A percentile compares a stretch with the other conserved stretches of the same genome.
These are phyloP conservation scores for Leccinum olivaceopallidum DNA, from an alignment of 768 basidiomycete genomes.

Conservation along the genomic window DNA sequence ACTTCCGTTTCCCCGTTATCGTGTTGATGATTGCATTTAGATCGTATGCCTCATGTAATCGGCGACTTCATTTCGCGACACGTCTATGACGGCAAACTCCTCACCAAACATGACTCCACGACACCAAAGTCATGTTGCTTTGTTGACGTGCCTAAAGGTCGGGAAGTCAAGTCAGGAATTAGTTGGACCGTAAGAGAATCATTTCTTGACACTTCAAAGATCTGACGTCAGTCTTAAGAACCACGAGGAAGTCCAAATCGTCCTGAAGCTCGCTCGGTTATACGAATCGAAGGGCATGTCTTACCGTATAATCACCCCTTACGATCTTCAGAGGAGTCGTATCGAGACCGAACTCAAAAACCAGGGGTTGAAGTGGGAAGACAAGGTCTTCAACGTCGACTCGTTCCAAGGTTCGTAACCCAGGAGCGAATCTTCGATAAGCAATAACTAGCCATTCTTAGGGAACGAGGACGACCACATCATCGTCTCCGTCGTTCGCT, in stretches of 20 bases:
- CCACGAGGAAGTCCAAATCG: conserved; percentile 47
- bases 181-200: conserved; percentile 38
- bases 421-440: background rate
- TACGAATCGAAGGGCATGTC: conserved; percentile 45
- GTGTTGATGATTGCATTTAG: too few species aligned
- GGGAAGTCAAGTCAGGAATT: conserved; percentile 25
- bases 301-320: conserved; percentile 77
- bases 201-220: background rate
- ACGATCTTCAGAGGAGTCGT: conserved; percentile 63
- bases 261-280: conserved; percentile 53
- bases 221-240: conserved; percentile 47
- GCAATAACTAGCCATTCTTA: conserved; percentile 29
- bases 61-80: conserved; percentile 57
- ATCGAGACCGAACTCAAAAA: conserved; percentile 58
- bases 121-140: conserved; percentile 37
- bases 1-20: too few species aligned
- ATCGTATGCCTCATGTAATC: too few species aligned
- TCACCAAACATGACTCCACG: conserved; percentile 50
- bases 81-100: conserved; percentile 61
- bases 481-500: conserved; percentile 69
- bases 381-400: conserved; percentile 78
- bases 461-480: conserved; percentile 83
- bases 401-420: conserved; percentile 70
- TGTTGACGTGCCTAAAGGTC: conserved; percentile 40
- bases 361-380: conserved; percentile 51